Evolutionary conservation across 2,329 filamentous ascomycete genomes (phyloP), one percentile per base, ranked within the genome.

Genomic region (Escovopsis sp.): DNA sequence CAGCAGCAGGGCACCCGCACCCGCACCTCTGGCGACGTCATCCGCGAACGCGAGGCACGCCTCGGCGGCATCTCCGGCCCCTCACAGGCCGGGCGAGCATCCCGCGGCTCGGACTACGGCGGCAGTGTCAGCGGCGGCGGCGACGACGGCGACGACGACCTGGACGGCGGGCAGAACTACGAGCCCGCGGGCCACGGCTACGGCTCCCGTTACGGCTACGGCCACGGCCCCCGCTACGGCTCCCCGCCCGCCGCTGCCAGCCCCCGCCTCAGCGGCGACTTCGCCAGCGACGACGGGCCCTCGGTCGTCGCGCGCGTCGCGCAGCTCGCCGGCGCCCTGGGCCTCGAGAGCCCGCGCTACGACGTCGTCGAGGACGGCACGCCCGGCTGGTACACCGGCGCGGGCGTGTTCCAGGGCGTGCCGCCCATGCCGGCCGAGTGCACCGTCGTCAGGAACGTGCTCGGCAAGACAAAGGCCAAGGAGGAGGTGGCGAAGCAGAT

Each of bases 401-500:
- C 48, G 12, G 51, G 61, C 10, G 46, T 57, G 41, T 67, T 66
- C 43, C 50, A 50, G n/a, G 44, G 53, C 12, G 53, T 55, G 23
- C 46, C 45, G 1, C 46, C 45, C 2, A 48, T 65, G 6, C 63
- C 65, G 1, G 41, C 48, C 1, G 50, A 47, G 3, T 40, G 67
- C 1, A 62, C 62, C 3, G 28, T 48, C 6, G 60, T 70, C 4
- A 42, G 35, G 1, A 51, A 57, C 5, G 51, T 65, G 8, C 52
- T 53, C 4, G 58, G 62, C 3, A 60, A 57, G 49, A 57, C 53
- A 36, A 45, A 53, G 9, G 57, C 66, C 1, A 64, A 55, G 48
- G 55, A 63, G 45, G 53, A 51, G 42, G 52, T 73, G 4, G 65
- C 68, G 0, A 57, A 62, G 47, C 47, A 51, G 30, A 51, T 72